Base-by-base conservation (phyloP, 2,329 filamentous ascomycete genomes). In the Fusarium falciforme region DNA sequence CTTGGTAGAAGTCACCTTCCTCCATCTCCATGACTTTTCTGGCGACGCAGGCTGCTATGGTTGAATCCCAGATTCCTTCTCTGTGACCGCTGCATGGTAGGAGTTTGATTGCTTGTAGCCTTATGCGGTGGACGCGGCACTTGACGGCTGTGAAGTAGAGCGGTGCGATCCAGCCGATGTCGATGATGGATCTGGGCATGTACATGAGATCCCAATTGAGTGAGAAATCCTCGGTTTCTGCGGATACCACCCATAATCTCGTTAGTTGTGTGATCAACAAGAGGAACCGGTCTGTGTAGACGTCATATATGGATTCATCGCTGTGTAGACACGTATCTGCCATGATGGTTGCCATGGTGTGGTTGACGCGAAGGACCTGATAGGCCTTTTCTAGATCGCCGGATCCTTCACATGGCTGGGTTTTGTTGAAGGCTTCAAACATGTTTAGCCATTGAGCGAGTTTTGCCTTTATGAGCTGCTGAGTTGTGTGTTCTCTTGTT, bases 81-180 rank as follows among this genome's bases (percentile, higher is more conserved):
- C 81, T 79, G 47, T 84, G 81, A 3, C 75, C 70, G 1, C 72
- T 65, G 2, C 69, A 68, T 20, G 76, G 74, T 0, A 86, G 72
- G 1, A 85, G 66, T 4, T 67, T 72, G 2, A 84, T 71, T 0
- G 84, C 85, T 38, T 84, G 83, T 0, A 80, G 67, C 38, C 87
- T 81, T 10, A 88, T 76, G 5, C 77, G 75, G 44, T 81, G 82
- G 3, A 83, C 76, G 0, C 87, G 84, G 47, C 87, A 89, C 68
- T 88, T 88, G 5, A 85, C 64, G 0, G 85, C 86, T 3, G 82
- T 75, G 67, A 82, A 88, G 67, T 87, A 87, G 4, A 88, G 79
- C 0, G 84, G 82, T 8, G 85, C 79, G 11, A 87, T 80, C 78
- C 84, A 85, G 10, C 86, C 86, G 11, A 85, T 79, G 65, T 88